Conservation (phyloP, 768 basidiomycete genomes). For the Kwoniella bestiolae region DNA sequence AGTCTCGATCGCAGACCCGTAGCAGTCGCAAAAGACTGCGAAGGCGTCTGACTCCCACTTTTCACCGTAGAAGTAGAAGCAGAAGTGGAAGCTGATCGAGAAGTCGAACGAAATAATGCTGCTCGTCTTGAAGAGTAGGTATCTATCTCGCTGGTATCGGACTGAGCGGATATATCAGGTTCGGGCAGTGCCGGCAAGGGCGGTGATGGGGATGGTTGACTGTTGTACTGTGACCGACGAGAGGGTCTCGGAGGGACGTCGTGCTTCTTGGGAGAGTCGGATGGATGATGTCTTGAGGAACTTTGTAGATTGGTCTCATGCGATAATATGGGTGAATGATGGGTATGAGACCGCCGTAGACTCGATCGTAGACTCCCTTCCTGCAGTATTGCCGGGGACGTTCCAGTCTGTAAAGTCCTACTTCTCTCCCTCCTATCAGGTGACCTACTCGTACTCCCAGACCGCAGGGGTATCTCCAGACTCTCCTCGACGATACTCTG, state of each 20-base stretch:
- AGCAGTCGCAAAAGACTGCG: conserved; percentile 11
- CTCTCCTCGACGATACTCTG: conserved; percentile 9
- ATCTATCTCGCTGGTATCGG: conserved; percentile 27
- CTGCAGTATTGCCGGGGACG: background rate
- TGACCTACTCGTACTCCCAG: too few species aligned
- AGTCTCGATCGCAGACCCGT: conserved; percentile 6
- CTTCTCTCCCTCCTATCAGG: conserved; percentile 6
- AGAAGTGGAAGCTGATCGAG: conserved; percentile 16
- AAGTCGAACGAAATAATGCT: conserved; percentile 33
- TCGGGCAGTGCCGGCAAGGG: conserved; percentile 40
- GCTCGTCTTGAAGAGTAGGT: conserved; percentile 37
- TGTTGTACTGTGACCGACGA: background rate
- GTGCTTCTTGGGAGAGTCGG: background rate
- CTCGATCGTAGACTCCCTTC: background rate
- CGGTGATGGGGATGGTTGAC: conserved; percentile 6
- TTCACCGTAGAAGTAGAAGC: background rate
- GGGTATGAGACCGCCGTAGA: background rate
- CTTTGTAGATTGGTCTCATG: background rate
- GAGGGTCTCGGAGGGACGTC: background rate
- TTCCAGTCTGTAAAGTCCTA: background rate
- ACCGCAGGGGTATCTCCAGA: background rate
- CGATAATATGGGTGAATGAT: background rate
- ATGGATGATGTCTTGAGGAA: background rate
- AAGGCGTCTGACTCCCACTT: conserved; percentile 4
- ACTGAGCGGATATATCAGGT: conserved; percentile 16